Evolutionary conservation across 2,329 filamentous ascomycete genomes (phyloP), one percentile per base, ranked within the genome.

Genomic region (Neopestalotiopsis clavispora): DNA sequence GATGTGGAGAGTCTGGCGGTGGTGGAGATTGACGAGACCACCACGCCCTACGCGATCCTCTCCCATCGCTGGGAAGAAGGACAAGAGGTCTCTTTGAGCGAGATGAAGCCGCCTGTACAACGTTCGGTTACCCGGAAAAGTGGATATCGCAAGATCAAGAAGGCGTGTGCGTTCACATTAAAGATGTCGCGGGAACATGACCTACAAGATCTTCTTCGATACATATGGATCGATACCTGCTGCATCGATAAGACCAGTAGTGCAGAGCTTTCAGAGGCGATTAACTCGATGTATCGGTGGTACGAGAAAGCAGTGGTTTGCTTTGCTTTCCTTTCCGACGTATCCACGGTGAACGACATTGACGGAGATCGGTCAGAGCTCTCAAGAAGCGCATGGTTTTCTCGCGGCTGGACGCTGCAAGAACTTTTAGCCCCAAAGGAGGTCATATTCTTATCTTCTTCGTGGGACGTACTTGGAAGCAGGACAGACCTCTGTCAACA

Each of bases 281-380:
- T 74, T 38, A 71, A 73, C 40, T 69, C 71, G 4, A 73, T 73
- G 70, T 74, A 65, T 58, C 42, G 32, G 20, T 72, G 71, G 67
- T 75, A 74, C 64, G 23, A 66, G 14, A n/a, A 67, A 6, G 40
- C 73, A 14, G 38, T 6, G 4, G 30, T 74, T 4, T 75, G 74
- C 67, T 74, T 70, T 56, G 72, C 67, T 1, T 74, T 69, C 12
- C 68, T 75, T 3, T 66, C 70, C 14, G 74, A 75, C 59, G 62
- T 82, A 65, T 9, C 70, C 69, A 80, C 83, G 1, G 78, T 80
- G 71, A 76, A 80, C 60, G 65, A 40, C 13, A 42, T 34, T 1
- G 14, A 20, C 9, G 42, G 17, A n/a, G 38, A 65, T 1, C 17
- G n/a, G n/a, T 28, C 38, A 6, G 38, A 65, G 3, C 17, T 65